phyloP scores from a whole-genome alignment of 768 basidiomycete genomes.

The Suillus luteus region DNA sequence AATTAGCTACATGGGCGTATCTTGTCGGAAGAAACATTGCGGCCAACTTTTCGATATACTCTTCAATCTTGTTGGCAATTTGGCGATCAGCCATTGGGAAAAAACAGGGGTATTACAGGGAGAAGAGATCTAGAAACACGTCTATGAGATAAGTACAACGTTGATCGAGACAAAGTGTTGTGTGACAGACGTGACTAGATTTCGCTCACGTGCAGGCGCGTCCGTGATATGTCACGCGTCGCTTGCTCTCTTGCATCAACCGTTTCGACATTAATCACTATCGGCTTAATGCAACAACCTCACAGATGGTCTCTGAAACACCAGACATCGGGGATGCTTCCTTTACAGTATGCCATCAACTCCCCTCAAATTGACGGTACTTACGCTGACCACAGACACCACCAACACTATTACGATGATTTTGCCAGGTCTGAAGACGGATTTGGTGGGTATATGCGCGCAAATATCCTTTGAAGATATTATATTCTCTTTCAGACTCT shows the following conservation, averaged over 20 bases:
- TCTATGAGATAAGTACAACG: conserved; percentile 9
- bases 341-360: background rate
- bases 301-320: background rate
- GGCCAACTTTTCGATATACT: conserved; percentile 76
- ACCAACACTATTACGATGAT: conserved; percentile 10
- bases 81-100: conserved; percentile 35
- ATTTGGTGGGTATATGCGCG: conserved; percentile 32
- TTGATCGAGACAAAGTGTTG: background rate
- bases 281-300: background rate
- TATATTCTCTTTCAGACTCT: conserved; percentile 34
- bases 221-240: conserved; percentile 28
- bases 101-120: conserved; percentile 17
- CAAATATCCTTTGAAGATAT: background rate
- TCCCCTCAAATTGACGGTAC: background rate
- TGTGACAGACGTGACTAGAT: conserved; percentile 10
- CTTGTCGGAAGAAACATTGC: conserved; percentile 14
- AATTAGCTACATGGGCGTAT: conserved; percentile 20
- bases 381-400: conserved; percentile 7
- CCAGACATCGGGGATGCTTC: background rate
- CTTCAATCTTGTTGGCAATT: conserved; percentile 58
- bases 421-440: conserved; percentile 14
- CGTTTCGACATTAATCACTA: too few relatives aligned
- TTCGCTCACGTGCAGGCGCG: conserved; percentile 29
- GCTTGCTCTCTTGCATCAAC: background rate
- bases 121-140: conserved; percentile 6